Evolutionary conservation across 306 rosid genomes (phyloP), one percentile per base, ranked within the genome.

Genomic region (Prosopis cineraria): DNA sequence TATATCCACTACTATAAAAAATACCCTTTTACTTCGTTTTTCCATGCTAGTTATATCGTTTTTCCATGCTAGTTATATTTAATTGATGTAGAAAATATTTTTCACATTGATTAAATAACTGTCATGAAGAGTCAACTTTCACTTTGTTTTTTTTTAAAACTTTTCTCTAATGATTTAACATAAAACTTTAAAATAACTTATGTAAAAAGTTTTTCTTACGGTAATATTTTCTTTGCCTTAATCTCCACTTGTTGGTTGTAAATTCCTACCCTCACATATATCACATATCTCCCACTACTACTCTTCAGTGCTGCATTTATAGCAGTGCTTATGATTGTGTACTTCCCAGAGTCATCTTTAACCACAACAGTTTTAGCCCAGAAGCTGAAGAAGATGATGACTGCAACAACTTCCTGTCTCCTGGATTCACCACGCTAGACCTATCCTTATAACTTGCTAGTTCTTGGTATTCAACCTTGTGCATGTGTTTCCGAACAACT

Each of bases 341-440:
- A 87, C 19, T 79, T 25, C 22, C 93, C 93, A 0, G 93, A 83
- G 25, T 91, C 89, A 11, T 89, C 93, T 22, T 68, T 34, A 17
- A 89, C 93, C 82, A 89, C 93, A 84, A 87, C 88, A 0, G 68
- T 68, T 14, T 89, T 40, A 0, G 89, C 93, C 29, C n/a, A 5
- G 80, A 52, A 16, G 87, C 44, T 6, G 84, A 39, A 39, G 43
- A 39, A 1, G 90, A 80, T 34, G 84, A 47, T 0, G 88, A 66
- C 41, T 85, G 93, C 83, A 89, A 53, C 27, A 89, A 72, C 63
- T 74, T 89, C 66, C 93, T 56, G 45, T 87, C 86, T 0, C 93
- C 88, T 0, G 89, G 89, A 3, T 29, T 81, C 0, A 89, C 93
- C 93, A 89, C n/a, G 53, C 79, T 2, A 91, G 93, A 87, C 37